These are phyloP conservation scores for Rhodotorula taiwanensis DNA, from an alignment of 768 basidiomycete genomes.

Conservation along the genomic window DNA sequence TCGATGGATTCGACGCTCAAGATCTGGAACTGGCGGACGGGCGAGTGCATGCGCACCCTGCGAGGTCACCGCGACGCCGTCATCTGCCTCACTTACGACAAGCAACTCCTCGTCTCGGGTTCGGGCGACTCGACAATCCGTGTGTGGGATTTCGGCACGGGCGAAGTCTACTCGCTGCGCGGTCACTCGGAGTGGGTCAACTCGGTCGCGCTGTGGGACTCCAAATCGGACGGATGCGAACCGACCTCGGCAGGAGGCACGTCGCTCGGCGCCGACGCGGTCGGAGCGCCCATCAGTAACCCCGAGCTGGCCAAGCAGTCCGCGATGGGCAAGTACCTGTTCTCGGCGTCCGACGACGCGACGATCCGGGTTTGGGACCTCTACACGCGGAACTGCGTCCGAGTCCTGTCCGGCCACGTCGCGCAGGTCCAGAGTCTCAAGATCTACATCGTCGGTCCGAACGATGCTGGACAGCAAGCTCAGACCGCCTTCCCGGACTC, in stretches of 20 bases:
- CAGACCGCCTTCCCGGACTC: constrained; percentile 46
- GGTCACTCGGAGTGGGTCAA: constrained; percentile 98
- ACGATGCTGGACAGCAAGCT: constrained; percentile 11
- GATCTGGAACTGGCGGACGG: constrained; percentile 92
- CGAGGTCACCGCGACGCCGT: constrained; percentile 88
- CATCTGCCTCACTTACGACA: constrained; percentile 83
- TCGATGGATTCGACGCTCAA: constrained; percentile 93
- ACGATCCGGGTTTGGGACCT: constrained; percentile 94
- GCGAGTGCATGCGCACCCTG: constrained; percentile 76
- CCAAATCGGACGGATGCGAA: constrained; percentile 42
- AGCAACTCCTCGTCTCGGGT: constrained; percentile 83
- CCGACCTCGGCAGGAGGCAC: constrained; percentile 13
- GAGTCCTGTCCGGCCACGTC: constrained; percentile 79
- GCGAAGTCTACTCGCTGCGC: constrained; percentile 81
- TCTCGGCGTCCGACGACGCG: constrained; percentile 93
- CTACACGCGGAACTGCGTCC: constrained; percentile 65
- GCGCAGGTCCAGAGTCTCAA: constrained; percentile 90
- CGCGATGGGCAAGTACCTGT: constrained; percentile 79
- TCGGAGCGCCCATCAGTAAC: constrained; percentile 40
- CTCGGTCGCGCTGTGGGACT: constrained; percentile 84
- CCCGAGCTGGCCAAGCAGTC: constrained; percentile 30
- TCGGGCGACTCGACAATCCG: constrained; percentile 91
- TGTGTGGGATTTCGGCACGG: constrained; percentile 77
- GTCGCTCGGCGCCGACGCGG: constrained; percentile 4
- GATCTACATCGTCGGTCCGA: constrained; percentile 54